Evolutionary conservation across 179 eudicot genomes (phyloP).

Genomic region (Silene vulgaris): DNA sequence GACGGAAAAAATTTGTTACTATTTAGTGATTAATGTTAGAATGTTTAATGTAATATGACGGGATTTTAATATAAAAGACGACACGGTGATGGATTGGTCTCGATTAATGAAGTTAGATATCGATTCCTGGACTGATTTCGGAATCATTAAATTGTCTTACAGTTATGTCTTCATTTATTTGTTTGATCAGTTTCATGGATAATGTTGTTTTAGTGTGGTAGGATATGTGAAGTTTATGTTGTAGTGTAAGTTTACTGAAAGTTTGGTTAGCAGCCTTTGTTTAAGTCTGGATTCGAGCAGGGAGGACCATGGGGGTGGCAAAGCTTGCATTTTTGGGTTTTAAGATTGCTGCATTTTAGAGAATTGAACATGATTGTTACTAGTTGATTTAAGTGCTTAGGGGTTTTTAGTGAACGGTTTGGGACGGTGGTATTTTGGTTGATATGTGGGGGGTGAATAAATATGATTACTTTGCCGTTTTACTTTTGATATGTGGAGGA

Average conservation of each 20-base stretch:
- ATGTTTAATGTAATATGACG: too few relatives aligned
- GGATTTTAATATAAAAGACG: too few relatives aligned
- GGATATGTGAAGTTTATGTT: background rate
- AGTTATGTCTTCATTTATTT: background rate
- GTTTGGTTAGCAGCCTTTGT: background rate
- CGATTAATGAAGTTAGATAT: too few relatives aligned
- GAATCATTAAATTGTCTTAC: too few relatives aligned
- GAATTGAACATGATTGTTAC: background rate
- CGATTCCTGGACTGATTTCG: too few relatives aligned
- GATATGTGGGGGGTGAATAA: too few relatives aligned
- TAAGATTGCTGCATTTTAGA: background rate
- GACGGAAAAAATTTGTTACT: too few relatives aligned
- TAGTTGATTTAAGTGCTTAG: background rate
- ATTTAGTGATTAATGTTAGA: too few relatives aligned
- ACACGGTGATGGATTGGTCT: too few relatives aligned
- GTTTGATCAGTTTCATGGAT: background rate
- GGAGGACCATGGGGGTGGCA: background rate
- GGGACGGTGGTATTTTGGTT: background rate
- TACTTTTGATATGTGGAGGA: too few relatives aligned
- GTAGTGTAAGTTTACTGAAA: background rate
- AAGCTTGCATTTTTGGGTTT: background rate
- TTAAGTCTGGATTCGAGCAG: background rate
- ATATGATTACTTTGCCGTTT: too few relatives aligned
- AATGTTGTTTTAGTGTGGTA: background rate
- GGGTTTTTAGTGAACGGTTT: background rate